phyloP scores from a whole-genome alignment of 75 land plant genomes.

The Pinus tabuliformis region DNA sequence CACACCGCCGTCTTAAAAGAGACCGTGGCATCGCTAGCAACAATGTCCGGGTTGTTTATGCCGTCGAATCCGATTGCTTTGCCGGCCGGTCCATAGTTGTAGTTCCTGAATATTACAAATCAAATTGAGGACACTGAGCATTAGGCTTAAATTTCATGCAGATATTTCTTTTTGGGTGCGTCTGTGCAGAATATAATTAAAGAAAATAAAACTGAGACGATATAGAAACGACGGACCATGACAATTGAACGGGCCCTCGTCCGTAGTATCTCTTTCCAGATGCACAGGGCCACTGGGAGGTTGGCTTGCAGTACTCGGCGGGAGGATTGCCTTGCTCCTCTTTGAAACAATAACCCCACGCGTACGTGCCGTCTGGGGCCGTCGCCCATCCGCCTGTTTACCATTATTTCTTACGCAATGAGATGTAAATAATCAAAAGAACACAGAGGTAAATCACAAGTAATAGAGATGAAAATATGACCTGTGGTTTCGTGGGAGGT shows the following conservation, averaged over 20 bases:
- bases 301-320: background rate
- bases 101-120: conserved; percentile 9
- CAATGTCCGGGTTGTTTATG: conserved; percentile 31
- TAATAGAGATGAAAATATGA: background rate
- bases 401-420: too few relatives aligned
- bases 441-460: too few relatives aligned
- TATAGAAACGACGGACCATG: background rate
- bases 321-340: background rate
- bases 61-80: conserved; percentile 16
- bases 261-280: conserved; percentile 7
- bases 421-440: too few relatives aligned
- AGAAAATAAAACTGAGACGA: background rate
- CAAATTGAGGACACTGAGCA: too few relatives aligned
- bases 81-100: conserved; percentile 35
- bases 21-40: conserved; percentile 12
- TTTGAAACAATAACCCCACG: background rate
- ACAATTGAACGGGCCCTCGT: conserved; percentile 1
- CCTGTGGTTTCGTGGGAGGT: too few relatives aligned
- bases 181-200: too few relatives aligned
- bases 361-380: too few relatives aligned
- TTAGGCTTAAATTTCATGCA: too few relatives aligned
- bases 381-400: too few relatives aligned
- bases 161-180: too few relatives aligned
- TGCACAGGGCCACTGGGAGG: background rate
- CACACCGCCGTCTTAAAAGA: conserved; percentile 45